Evolutionary conservation across 805 yeast species (phyloP).

Genomic region (Ogataea corticis): DNA sequence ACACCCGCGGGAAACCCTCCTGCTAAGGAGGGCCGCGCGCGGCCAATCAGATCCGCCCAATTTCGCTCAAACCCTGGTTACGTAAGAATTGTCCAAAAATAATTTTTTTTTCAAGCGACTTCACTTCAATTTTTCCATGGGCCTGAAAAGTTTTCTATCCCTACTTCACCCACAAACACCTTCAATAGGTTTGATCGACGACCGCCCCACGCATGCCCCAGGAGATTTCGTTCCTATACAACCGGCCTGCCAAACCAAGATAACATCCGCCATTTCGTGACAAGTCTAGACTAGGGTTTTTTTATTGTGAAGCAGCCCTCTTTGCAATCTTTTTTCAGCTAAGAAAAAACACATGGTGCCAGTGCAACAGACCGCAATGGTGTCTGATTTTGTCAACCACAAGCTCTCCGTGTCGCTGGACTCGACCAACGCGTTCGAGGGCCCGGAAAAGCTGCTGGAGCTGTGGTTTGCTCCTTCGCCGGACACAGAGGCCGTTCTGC

Average conservation of each 20-base stretch:
- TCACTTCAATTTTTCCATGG: too few species aligned
- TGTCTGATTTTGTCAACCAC: constrained; percentile 59
- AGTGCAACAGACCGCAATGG: constrained; percentile 14
- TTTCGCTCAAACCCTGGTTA: neutral
- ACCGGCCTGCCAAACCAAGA: constrained; percentile 37
- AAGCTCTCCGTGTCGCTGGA: constrained; percentile 77
- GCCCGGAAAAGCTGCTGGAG: constrained; percentile 92
- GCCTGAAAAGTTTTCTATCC: neutral
- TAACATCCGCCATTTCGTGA: constrained; percentile 22
- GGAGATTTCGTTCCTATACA: constrained; percentile 33
- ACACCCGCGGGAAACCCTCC: too few species aligned
- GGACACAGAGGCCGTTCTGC: constrained; percentile 28
- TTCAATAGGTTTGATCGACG: neutral
- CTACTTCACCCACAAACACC: neutral
- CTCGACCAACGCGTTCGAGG: constrained; percentile 92
- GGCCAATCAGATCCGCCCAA: neutral
- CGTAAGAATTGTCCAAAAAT: too few species aligned
- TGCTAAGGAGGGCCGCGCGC: too few species aligned
- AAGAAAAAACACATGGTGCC: constrained; percentile 21
- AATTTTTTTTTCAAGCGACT: too few species aligned
- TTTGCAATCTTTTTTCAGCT: constrained; percentile 29
- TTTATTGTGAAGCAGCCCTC: constrained; percentile 25
- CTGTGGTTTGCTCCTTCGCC: constrained; percentile 71
- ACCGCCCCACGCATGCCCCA: constrained; percentile 25
- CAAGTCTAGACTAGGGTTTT: constrained; percentile 18